These are phyloP conservation scores for Cicer cuneatum DNA, from an alignment of 306 rosid species.

Conservation along the genomic window DNA sequence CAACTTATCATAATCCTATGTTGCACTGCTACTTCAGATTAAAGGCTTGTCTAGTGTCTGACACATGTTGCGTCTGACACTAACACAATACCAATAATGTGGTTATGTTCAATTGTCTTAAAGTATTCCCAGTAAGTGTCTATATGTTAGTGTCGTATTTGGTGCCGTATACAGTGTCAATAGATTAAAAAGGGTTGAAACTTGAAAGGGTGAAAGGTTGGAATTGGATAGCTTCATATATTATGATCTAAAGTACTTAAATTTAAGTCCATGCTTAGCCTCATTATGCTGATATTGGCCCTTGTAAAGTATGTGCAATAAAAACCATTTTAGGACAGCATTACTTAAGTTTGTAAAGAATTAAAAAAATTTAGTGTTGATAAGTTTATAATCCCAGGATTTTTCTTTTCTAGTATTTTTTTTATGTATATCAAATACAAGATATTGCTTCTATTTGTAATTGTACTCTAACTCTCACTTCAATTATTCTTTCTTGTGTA, in stretches of 20 bases:
- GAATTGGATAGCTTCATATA: not conserved
- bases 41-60: not conserved
- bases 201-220: not conserved
- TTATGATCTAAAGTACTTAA: not conserved
- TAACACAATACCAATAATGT: not conserved
- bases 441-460: slow-evolving; percentile 5
- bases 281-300: not conserved
- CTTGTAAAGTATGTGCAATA: slow-evolving; percentile 17
- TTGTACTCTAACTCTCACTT: not conserved
- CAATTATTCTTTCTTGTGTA: not conserved
- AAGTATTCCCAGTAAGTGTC: not conserved
- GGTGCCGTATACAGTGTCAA: not conserved
- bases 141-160: not conserved
- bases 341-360: slow-evolving; percentile 36
- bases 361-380: not conserved
- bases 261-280: slow-evolving; percentile 20
- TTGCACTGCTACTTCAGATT: not conserved
- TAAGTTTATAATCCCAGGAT: not conserved
- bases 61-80: not conserved
- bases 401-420: slow-evolving; percentile 18
- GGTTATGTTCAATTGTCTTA: not conserved
- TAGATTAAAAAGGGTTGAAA: not conserved
- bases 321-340: slow-evolving; percentile 31
- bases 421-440: slow-evolving; percentile 18
- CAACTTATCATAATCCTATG: not conserved